Percentiles rank a stretch among this genome's conserved stretches.
These are phyloP conservation scores for Podaxis mareebaensis DNA, from an alignment of 768 basidiomycete genomes.

Conservation along the genomic window DNA sequence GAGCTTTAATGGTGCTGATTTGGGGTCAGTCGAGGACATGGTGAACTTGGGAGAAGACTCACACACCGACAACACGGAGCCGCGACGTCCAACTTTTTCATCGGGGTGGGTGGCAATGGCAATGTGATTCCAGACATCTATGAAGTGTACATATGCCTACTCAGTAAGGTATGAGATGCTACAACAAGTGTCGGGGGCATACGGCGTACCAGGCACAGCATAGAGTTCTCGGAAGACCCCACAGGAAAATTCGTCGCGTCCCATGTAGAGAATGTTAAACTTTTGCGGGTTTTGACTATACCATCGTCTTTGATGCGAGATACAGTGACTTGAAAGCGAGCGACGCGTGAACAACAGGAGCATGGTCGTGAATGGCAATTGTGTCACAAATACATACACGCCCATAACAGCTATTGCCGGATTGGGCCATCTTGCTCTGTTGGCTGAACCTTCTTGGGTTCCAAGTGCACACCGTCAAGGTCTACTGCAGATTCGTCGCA, in stretches of 20 bases:
- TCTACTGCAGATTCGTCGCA: no score
- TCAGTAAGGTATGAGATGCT: conserved; percentile 15
- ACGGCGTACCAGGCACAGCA: conserved; percentile 53
- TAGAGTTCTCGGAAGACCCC: conserved; percentile 65
- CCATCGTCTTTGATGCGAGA: not conserved
- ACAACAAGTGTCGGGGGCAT: not conserved
- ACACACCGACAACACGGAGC: conserved; percentile 60
- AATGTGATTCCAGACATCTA: conserved; percentile 79
- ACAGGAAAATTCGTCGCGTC: conserved; percentile 88
- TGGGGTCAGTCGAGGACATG: not conserved
- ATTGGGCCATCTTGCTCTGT: no score
- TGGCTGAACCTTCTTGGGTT: no score
- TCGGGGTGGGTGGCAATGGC: conserved; percentile 75
- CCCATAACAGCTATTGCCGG: no score
- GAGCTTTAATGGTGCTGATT: conserved; percentile 67
- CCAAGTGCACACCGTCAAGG: no score
- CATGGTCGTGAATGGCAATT: not conserved
- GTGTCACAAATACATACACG: no score
- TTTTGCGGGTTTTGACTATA: conserved; percentile 12
- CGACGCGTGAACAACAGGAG: conserved; percentile 2
- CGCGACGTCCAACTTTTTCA: conserved; percentile 59
- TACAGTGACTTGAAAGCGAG: not conserved
- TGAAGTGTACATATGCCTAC: conserved; percentile 15
- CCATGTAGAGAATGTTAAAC: conserved; percentile 84
- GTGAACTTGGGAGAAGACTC: conserved; percentile 21